Evolutionary conservation across 2,329 filamentous ascomycete genomes (phyloP).

Genomic region (Penicillium sp.): DNA sequence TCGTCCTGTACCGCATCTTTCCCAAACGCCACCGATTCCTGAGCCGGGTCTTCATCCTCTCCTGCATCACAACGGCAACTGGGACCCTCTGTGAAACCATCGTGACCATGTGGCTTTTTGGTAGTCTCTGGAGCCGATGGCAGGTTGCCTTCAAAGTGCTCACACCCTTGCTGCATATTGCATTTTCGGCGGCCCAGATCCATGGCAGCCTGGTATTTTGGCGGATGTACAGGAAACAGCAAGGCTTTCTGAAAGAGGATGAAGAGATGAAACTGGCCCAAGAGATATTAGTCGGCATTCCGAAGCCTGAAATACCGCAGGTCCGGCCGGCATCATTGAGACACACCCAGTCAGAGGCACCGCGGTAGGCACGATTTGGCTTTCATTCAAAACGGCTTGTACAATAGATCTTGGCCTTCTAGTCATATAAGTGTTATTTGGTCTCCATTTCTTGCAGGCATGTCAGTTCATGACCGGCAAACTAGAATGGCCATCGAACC

Average conservation of each 20-base stretch:
- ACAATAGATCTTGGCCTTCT: too few relatives aligned
- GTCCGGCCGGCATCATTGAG: background rate
- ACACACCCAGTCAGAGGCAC: too few relatives aligned
- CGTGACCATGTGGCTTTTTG: constrained; percentile 47
- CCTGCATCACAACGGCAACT: constrained; percentile 37
- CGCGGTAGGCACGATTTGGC: too few relatives aligned
- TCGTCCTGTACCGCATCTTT: constrained; percentile 47
- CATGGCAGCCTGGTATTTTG: constrained; percentile 46
- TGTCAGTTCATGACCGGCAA: too few relatives aligned
- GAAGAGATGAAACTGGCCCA: background rate
- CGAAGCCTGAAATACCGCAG: background rate
- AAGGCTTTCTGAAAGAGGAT: constrained; percentile 3
- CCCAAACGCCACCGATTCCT: constrained; percentile 41
- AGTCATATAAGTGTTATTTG: too few relatives aligned
- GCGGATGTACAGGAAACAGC: constrained; percentile 35
- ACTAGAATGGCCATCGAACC: too few relatives aligned
- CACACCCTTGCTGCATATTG: constrained; percentile 44
- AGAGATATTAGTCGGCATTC: background rate
- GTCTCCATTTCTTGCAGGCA: too few relatives aligned
- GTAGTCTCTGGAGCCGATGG: constrained; percentile 44
- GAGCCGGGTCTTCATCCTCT: constrained; percentile 37
- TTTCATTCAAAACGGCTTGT: too few relatives aligned
- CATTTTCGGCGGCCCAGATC: constrained; percentile 45
- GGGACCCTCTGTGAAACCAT: constrained; percentile 45
- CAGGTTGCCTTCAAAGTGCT: constrained; percentile 44